Conservation (phyloP, 2,329 filamentous ascomycete genomes). For the Claviceps africana region DNA sequence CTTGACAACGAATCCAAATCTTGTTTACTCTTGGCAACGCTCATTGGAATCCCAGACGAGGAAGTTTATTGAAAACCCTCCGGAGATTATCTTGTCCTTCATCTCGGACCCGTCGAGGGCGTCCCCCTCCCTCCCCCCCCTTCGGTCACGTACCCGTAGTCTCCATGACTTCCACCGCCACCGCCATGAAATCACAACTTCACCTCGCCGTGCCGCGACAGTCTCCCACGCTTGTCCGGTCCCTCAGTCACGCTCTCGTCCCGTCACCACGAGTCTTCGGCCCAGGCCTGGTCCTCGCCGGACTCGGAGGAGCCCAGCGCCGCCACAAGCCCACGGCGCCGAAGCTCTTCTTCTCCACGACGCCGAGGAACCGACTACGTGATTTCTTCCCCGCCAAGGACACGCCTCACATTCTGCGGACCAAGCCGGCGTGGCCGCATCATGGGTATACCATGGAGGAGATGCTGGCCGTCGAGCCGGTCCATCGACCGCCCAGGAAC, state of each 20-base stretch:
- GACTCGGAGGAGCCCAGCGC: slow-evolving; percentile 6
- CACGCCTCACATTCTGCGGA: slow-evolving; percentile 46
- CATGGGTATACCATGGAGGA: slow-evolving; percentile 64
- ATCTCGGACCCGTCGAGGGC: not conserved
- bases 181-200: slow-evolving; percentile 8
- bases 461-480: slow-evolving; percentile 60
- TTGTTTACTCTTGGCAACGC: not conserved
- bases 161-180: slow-evolving; percentile 16
- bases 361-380: slow-evolving; percentile 29
- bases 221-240: slow-evolving; percentile 11
- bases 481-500: slow-evolving; percentile 60
- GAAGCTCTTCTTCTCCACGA: slow-evolving; percentile 39
- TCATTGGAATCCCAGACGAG: too few species aligned
- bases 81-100: not conserved
- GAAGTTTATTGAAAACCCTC: too few species aligned
- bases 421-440: slow-evolving; percentile 54
- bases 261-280: slow-evolving; percentile 5
- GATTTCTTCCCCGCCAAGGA: slow-evolving; percentile 51
- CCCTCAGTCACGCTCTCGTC: slow-evolving; percentile 3
- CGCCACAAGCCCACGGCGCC: slow-evolving; percentile 4
- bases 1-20: not conserved
- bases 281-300: slow-evolving; percentile 4
- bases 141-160: not conserved
- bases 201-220: slow-evolving; percentile 10
- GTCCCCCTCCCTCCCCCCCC: too few species aligned